Evolutionary conservation across 495 filamentous ascomycete species (phyloP).

Genomic region (Neurospora hispaniola): DNA sequence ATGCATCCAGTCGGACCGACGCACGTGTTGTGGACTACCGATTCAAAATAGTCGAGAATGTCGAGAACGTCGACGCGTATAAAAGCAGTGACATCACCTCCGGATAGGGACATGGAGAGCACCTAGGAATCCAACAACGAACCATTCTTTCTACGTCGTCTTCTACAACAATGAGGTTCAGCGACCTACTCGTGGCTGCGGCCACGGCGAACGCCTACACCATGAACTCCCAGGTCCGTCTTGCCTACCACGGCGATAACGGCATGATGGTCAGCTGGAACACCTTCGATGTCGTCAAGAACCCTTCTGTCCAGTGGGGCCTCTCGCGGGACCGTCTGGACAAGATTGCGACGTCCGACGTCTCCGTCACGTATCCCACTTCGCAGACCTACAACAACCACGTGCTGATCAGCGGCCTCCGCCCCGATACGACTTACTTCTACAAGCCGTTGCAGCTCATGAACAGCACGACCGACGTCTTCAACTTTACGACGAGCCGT

Average conservation of each 20-base stretch:
- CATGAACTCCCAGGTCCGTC: not conserved
- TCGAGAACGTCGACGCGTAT: not conserved
- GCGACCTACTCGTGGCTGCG: not conserved
- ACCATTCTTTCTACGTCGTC: not conserved
- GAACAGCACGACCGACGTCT: slow-evolving; percentile 3
- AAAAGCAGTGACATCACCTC: not conserved
- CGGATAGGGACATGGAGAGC: not conserved
- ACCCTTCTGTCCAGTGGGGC: slow-evolving; percentile 38
- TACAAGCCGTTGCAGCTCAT: slow-evolving; percentile 22
- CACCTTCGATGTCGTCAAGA: slow-evolving; percentile 30
- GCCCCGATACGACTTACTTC: slow-evolving; percentile 40
- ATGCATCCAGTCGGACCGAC: not conserved
- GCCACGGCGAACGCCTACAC: not conserved
- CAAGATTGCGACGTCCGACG: slow-evolving; percentile 22
- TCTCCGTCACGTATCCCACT: slow-evolving; percentile 37
- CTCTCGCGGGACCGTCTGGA: slow-evolving; percentile 15
- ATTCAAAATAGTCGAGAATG: not conserved
- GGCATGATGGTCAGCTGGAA: slow-evolving; percentile 36
- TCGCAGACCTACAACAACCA: slow-evolving; percentile 43
- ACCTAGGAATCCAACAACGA: not conserved
- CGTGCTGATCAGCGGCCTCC: slow-evolving; percentile 31
- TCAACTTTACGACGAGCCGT: slow-evolving; percentile 15
- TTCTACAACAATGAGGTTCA: not conserved
- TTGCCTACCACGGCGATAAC: not conserved
- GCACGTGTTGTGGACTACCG: not conserved